Conservation (phyloP, 257 asterid species). For the Cinchona pubescens region DNA sequence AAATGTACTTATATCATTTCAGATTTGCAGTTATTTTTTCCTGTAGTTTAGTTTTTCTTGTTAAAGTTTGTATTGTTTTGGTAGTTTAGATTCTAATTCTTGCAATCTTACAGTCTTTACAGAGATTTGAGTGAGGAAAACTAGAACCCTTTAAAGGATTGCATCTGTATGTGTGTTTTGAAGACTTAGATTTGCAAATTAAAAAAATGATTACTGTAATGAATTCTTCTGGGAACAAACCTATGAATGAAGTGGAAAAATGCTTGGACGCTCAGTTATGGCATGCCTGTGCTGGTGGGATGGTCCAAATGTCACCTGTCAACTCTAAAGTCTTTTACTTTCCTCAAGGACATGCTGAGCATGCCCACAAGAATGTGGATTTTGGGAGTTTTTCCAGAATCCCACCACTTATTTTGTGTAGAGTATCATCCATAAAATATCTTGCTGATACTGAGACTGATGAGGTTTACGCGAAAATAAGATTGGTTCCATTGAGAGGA, state of each 20-base stretch:
- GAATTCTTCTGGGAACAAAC: slow-evolving; percentile 46
- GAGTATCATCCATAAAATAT: slow-evolving; percentile 47
- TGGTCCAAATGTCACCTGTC: slow-evolving; percentile 63
- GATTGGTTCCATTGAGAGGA: slow-evolving; percentile 42
- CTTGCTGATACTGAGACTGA: slow-evolving; percentile 71
- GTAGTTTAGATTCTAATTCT: slow-evolving; percentile 3
- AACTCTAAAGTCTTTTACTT: slow-evolving; percentile 62
- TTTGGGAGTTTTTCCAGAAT: slow-evolving; percentile 43
- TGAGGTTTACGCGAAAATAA: slow-evolving; percentile 66
- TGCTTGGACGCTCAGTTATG: slow-evolving; percentile 68
- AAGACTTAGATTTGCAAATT: slow-evolving; percentile 18
- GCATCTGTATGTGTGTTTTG: background rate
- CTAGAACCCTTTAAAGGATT: background rate
- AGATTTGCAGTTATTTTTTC: background rate
- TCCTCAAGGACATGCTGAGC: slow-evolving; percentile 82
- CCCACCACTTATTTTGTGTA: slow-evolving; percentile 50
- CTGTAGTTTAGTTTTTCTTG: background rate
- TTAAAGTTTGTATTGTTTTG: background rate
- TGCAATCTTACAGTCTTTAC: slow-evolving; percentile 19
- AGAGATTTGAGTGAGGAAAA: slow-evolving; percentile 22
- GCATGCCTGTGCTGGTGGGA: slow-evolving; percentile 94
- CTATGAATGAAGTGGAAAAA: slow-evolving; percentile 50
- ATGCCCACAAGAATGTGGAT: slow-evolving; percentile 46
- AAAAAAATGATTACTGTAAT: slow-evolving; percentile 58
- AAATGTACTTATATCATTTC: background rate